Conservation (phyloP, 2,329 filamentous ascomycete species). For the Sodiomyces alkalinus region DNA sequence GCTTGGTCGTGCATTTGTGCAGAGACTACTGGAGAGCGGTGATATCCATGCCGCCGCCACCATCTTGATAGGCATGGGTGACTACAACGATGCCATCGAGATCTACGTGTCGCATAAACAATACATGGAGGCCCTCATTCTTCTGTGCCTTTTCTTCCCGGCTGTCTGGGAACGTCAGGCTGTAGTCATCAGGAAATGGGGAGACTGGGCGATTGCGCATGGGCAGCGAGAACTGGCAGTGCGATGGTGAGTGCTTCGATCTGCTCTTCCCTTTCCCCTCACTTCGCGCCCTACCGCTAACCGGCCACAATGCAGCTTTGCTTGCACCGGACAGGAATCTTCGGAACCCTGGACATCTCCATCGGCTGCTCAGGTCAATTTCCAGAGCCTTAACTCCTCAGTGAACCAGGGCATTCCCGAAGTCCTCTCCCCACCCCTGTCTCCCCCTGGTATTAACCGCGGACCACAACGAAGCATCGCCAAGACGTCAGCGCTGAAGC, state of each 20-base stretch:
- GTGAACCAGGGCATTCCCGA: conserved; percentile 41
- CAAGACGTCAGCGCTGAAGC: conserved; percentile 72
- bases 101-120: conserved; percentile 85
- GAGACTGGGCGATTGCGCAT: conserved; percentile 76
- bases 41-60: conserved; percentile 87
- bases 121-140: conserved; percentile 83
- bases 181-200: conserved; percentile 84
- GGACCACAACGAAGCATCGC: conserved; percentile 49
- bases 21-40: conserved; percentile 74
- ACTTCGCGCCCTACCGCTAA: neutral
- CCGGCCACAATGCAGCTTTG: conserved; percentile 61
- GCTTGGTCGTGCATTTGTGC: conserved; percentile 78
- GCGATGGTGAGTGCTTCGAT: conserved; percentile 39
- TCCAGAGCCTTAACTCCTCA: conserved; percentile 35
- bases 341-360: conserved; percentile 82
- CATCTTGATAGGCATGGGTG: conserved; percentile 82
- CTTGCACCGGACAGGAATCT: conserved; percentile 75
- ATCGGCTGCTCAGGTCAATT: conserved; percentile 48
- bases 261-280: neutral
- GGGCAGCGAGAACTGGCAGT: conserved; percentile 84
- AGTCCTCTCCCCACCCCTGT: conserved; percentile 55
- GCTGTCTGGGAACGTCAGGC: conserved; percentile 83
- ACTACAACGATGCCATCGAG: conserved; percentile 88
- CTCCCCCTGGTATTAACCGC: conserved; percentile 49
- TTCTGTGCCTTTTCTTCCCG: conserved; percentile 72